A percentile compares a stretch with the other conserved stretches of the same genome.
Evolutionary conservation across 129 eudicot genomes (phyloP).

Genomic region (Scalesia atractyloides): DNA sequence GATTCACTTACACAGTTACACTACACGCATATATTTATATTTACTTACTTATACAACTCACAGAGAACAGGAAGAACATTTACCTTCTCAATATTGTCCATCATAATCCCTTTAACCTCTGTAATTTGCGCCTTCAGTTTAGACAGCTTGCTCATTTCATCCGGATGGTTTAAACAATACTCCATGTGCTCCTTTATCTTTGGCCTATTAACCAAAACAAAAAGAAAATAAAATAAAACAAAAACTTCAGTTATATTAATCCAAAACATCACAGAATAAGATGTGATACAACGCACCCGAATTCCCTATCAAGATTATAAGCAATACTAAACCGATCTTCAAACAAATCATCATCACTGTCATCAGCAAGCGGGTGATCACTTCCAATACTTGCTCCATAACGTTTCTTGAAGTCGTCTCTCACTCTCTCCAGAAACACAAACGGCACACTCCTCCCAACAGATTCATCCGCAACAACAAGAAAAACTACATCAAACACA

Average conservation of each 20-base stretch:
- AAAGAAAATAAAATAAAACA: slow-evolving; percentile 4
- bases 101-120: slow-evolving; percentile 98
- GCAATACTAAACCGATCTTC: slow-evolving; percentile 99
- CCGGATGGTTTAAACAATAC: slow-evolving; percentile 92
- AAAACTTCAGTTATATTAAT: background rate
- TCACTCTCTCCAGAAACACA: slow-evolving; percentile 94
- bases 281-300: slow-evolving; percentile 62
- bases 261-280: background rate
- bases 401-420: slow-evolving; percentile 78
- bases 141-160: slow-evolving; percentile 95
- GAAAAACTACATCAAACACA: slow-evolving; percentile 63
- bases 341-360: slow-evolving; percentile 84
- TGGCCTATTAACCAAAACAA: slow-evolving; percentile 53
- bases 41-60: background rate
- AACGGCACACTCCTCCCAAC: slow-evolving; percentile 86
- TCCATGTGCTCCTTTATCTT: slow-evolving; percentile 98
- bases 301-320: slow-evolving; percentile 96
- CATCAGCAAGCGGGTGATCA: slow-evolving; percentile 88
- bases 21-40: background rate
- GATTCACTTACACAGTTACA: background rate
- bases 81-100: slow-evolving; percentile 99
- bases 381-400: slow-evolving; percentile 81
- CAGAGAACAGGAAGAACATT: background rate
- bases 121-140: slow-evolving; percentile 96
- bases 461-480: slow-evolving; percentile 94